Base-by-base conservation (phyloP, 2,329 filamentous ascomycete genomes). In the Exserohilum turcica region DNA sequence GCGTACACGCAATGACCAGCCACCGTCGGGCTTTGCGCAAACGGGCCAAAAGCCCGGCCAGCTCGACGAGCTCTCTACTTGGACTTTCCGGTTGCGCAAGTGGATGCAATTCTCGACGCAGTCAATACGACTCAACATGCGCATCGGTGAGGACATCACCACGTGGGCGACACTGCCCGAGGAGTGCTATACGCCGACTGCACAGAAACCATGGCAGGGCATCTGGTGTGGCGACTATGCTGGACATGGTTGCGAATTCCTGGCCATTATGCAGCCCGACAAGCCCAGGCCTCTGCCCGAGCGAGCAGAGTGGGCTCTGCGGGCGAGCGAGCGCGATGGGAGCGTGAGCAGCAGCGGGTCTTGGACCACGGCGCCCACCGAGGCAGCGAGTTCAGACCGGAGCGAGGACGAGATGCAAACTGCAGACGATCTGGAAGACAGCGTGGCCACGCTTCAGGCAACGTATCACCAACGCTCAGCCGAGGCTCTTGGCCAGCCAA, bases 221-320 rank as follows among this genome's bases (percentile, higher is more conserved):
- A 91, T 99, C 27, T 97, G 91, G 89, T 88, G 92, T 13, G 92
- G 92, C 0, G 92, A 97, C 71, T 97, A 96, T 67, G 88, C 86
- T 21, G 86, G 85, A 0, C 92, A 97, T 65, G 92, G 92, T 0
- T 92, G 89, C 71, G 93, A 97, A 73, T 96, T 97, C 50, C 69
- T 97, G 4, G 79, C 95, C 10, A 78, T 97, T 39, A 80, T 91
- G 62, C 94, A 99, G 67, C 86, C 86, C 0, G 86, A 88, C 44
- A 71, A 79, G 33, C 68, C 71, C 0, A 61, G 65, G 6, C 75
- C 78, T 0, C 53, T 81, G 5, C 78, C 79, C 0, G 62, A 70
- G 44, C 57, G 59, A 8, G 73, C 72, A 0, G 57, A 64, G 27
- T 65, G 59, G 66, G 67, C 63, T 3, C 61, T 74, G 61, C 53